Conservation (phyloP, 2,329 filamentous ascomycete genomes). For the Pseudopithomyces maydicus region DNA sequence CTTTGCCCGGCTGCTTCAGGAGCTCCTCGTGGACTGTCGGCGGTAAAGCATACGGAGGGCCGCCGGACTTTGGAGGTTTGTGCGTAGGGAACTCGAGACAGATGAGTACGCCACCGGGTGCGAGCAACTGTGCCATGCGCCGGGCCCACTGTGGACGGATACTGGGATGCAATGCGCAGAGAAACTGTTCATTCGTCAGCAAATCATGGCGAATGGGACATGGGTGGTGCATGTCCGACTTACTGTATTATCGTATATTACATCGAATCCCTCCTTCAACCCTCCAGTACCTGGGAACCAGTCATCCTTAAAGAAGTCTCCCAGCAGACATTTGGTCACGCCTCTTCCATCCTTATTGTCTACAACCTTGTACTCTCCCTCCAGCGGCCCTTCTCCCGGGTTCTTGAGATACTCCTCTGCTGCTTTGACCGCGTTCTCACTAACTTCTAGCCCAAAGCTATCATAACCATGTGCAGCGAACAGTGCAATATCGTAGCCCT, state of each 20-base stretch:
- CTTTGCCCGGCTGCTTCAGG: slow-evolving; percentile 70
- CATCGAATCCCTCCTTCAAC: slow-evolving; percentile 61
- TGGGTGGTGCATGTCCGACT: slow-evolving; percentile 19
- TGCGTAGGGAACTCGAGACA: slow-evolving; percentile 79
- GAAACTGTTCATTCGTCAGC: slow-evolving; percentile 53
- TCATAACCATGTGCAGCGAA: slow-evolving; percentile 78
- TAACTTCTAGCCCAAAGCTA: slow-evolving; percentile 74
- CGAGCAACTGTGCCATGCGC: slow-evolving; percentile 60
- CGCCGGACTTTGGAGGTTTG: slow-evolving; percentile 67
- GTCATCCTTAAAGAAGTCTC: slow-evolving; percentile 70
- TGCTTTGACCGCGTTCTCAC: slow-evolving; percentile 54
- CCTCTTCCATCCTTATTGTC: slow-evolving; percentile 55
- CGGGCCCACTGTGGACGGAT: slow-evolving; percentile 64
- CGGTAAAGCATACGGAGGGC: slow-evolving; percentile 75
- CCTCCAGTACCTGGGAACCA: slow-evolving; percentile 55
- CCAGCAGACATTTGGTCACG: slow-evolving; percentile 60
- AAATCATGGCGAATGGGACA: background rate
- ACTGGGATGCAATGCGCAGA: slow-evolving; percentile 62
- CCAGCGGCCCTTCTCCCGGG: slow-evolving; percentile 38
- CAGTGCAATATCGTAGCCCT: slow-evolving; percentile 79
- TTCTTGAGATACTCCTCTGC: slow-evolving; percentile 50
- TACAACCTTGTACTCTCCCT: slow-evolving; percentile 50
- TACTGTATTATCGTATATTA: slow-evolving; percentile 69
- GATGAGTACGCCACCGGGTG: slow-evolving; percentile 58
- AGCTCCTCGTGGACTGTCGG: slow-evolving; percentile 74